A percentile compares a stretch with the other conserved stretches of the same genome.
These are phyloP conservation scores for Metarhizium album DNA, from an alignment of 2,329 filamentous ascomycete genomes.

Conservation along the genomic window DNA sequence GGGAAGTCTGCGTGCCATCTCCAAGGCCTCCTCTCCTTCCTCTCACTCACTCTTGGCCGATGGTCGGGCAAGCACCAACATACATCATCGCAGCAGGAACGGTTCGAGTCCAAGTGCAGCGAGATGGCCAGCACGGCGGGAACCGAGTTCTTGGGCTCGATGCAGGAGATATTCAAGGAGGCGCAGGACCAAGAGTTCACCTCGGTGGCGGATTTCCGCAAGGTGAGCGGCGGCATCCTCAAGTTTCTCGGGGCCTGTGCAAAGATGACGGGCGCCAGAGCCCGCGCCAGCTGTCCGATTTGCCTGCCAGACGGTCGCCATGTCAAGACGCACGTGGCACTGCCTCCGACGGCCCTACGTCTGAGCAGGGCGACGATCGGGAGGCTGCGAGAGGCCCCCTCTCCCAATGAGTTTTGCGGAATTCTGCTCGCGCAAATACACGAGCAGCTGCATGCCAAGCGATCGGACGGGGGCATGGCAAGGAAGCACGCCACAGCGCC, in stretches of 20 bases:
- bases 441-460: not conserved
- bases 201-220: slow-evolving; percentile 8
- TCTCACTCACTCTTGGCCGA: too few species aligned
- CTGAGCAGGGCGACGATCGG: slow-evolving; percentile 5
- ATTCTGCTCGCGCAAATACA: not conserved
- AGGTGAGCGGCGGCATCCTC: slow-evolving; percentile 9
- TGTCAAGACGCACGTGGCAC: slow-evolving; percentile 7
- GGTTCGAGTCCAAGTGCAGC: not conserved
- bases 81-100: not conserved
- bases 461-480: not conserved
- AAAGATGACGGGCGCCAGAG: slow-evolving; percentile 8
- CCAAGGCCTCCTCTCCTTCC: too few species aligned
- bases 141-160: slow-evolving; percentile 9
- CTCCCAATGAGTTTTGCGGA: not conserved
- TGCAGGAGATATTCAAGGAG: slow-evolving; percentile 13
- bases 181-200: slow-evolving; percentile 4
- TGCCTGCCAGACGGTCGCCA: slow-evolving; percentile 10
- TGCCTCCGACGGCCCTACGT: slow-evolving; percentile 5
- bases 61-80: too few species aligned
- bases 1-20: too few species aligned
- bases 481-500: not conserved
- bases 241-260: slow-evolving; percentile 7
- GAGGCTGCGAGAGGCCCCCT: slow-evolving; percentile 2
- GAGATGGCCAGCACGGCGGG: not conserved
- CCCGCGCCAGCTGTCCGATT: slow-evolving; percentile 9